Evolutionary conservation across 352 stramenopile genomes (phyloP), one percentile per base, ranked within the genome.

Genomic region (Peronosclerospora sorghi): DNA sequence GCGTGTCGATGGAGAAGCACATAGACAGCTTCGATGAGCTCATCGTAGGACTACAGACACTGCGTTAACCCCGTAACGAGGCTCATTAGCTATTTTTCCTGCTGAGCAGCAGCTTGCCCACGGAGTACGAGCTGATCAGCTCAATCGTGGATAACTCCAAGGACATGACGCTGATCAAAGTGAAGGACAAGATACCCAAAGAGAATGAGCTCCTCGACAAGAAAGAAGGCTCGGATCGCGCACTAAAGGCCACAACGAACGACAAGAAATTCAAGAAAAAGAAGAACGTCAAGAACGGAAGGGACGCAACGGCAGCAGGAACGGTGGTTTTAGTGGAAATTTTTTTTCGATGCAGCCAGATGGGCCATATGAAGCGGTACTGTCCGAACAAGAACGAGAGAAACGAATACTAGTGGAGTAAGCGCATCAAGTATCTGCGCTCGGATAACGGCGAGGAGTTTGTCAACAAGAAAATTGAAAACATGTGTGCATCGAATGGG

Each of bases 381-480:
- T 30, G 26, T 10, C 26, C 26, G 26, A 10, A 30, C 26, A 6
- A 6, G 26, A 30, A 30, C 26, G 26, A 6, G 26, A 10, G 26
- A 10, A 30, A 30, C 26, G 28, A 34, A 66, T 21, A 41, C 9
- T 50, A 73, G 29, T 62, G 46, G 19, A 24, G 44, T 17, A 19
- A 39, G 20, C 43, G 35, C 0, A 36, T 66, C 10, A 43, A 34
- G 23, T n/a, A n/a, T n/a, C n/a, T n/a, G n/a, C n/a, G n/a, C n/a
- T n/a, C n/a, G n/a, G n/a, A n/a, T n/a, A n/a, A 67, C 14, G 60
- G 53, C 9, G 46, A 39, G 3, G 57, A 75, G 34, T 51, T 62
- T 23, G 37, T 51, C 4, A 59, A 58, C 26, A 59, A 65, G 28
- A 37, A 30, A 6, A 42, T 66, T 6, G n/a, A 41, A 0, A 15